A percentile compares a stretch with the other conserved stretches of the same genome.
phyloP scores from a whole-genome alignment of 441 rosid genomes.

The Euphorbia celastroides region DNA sequence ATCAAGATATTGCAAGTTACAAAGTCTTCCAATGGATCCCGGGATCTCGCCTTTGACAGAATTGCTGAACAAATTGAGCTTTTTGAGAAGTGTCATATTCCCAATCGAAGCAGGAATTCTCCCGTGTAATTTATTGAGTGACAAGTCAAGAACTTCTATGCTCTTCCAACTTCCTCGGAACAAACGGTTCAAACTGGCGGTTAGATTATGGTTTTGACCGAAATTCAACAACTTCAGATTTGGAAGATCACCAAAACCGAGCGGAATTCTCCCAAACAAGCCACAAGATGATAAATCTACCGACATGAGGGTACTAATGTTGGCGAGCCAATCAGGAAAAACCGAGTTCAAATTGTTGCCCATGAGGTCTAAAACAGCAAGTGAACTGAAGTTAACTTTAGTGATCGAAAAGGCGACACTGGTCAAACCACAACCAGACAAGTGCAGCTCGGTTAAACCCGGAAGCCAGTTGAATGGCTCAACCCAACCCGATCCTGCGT shows the following conservation, averaged over 20 bases:
- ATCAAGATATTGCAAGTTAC: constrained; percentile 26
- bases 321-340: constrained; percentile 35
- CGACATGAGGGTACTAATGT: constrained; percentile 27
- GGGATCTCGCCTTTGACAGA: constrained; percentile 36
- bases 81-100: constrained; percentile 27
- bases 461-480: constrained; percentile 2
- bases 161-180: no score
- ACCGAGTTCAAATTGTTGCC: constrained; percentile 31
- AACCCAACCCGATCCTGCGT: constrained; percentile 1
- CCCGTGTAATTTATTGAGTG: constrained; percentile 21
- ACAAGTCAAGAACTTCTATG: no score
- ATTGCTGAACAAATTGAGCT: constrained; percentile 31
- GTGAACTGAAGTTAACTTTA: constrained; percentile 29
- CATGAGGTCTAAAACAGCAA: constrained; percentile 32
- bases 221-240: constrained; percentile 25
- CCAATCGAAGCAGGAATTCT: constrained; percentile 33
- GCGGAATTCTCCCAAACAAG: constrained; percentile 33
- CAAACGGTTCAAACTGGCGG: constrained; percentile 25
- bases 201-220: constrained; percentile 24
- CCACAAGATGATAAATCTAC: constrained; percentile 24
- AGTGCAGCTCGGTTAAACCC: background rate
- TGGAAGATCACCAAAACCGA: constrained; percentile 29
- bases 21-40: constrained; percentile 35
- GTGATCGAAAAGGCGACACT: background rate
- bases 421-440: background rate